These are phyloP conservation scores for Pythium catenulatum DNA, from an alignment of 352 stramenopile genomes.

Conservation along the genomic window DNA sequence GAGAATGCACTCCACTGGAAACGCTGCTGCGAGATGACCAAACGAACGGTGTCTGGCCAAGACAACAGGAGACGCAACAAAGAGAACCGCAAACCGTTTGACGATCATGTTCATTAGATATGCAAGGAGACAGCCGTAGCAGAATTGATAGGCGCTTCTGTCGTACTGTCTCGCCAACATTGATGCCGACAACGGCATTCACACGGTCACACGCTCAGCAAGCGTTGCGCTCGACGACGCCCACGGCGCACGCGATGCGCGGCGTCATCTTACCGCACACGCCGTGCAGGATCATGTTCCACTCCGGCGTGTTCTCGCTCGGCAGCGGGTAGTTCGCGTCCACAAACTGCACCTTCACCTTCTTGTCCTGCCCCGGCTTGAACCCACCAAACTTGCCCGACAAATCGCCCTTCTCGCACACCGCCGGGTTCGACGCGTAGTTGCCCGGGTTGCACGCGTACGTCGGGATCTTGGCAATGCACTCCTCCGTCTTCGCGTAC, in stretches of 20 bases:
- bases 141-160: too few relatives aligned
- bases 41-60: too few relatives aligned
- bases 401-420: constrained; percentile 64
- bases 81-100: too few relatives aligned
- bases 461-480: constrained; percentile 37
- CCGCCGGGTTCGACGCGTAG: constrained; percentile 43
- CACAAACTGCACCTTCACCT: constrained; percentile 31
- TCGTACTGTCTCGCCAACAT: too few relatives aligned
- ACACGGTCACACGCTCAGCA: too few relatives aligned
- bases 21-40: too few relatives aligned
- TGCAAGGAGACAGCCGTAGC: too few relatives aligned
- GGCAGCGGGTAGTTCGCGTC: constrained; percentile 57
- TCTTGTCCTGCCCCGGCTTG: constrained; percentile 33
- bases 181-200: too few relatives aligned
- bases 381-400: constrained; percentile 63
- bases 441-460: constrained; percentile 61
- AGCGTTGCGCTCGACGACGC: constrained; percentile 26
- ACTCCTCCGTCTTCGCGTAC: constrained; percentile 38
- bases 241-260: constrained; percentile 57
- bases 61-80: too few relatives aligned
- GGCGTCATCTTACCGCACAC: constrained; percentile 59
- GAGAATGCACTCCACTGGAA: too few relatives aligned
- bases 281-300: constrained; percentile 66
- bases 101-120: too few relatives aligned
- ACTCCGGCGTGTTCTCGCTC: constrained; percentile 54